Conservation (phyloP, 805 yeast species). For the Yarrowia sp. region DNA sequence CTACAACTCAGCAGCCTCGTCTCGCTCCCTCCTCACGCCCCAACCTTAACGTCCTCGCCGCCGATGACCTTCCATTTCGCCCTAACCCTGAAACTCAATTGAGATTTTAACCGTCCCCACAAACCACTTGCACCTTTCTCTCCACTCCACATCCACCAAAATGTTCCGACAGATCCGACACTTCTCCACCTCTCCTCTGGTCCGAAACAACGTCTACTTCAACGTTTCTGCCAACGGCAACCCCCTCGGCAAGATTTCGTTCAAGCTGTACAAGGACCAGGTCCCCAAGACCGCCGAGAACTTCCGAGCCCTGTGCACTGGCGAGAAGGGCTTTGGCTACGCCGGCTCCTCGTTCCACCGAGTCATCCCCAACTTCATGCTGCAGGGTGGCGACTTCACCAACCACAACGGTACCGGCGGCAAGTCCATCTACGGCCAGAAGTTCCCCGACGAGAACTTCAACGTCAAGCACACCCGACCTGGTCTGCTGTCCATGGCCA, state of each 20-base stretch:
- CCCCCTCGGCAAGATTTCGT: constrained; percentile 78
- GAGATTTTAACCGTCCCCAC: neutral
- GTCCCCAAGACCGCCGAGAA: constrained; percentile 96
- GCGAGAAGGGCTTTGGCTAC: constrained; percentile 94
- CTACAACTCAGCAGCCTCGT: no score
- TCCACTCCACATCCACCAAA: neutral
- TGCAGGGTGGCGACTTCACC: constrained; percentile 94
- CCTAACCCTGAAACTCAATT: constrained; percentile 16
- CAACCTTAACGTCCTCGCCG: no score
- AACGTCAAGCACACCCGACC: constrained; percentile 75
- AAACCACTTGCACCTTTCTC: neutral
- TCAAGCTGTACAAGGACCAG: constrained; percentile 80
- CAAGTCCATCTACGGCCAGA: constrained; percentile 76
- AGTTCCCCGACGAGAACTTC: constrained; percentile 81
- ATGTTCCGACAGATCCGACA: constrained; percentile 38
- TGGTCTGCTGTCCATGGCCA: constrained; percentile 93
- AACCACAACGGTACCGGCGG: constrained; percentile 93
- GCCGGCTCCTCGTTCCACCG: constrained; percentile 91
- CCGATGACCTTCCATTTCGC: neutral
- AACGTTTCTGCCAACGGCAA: constrained; percentile 79
- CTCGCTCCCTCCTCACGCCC: no score
- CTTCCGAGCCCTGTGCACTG: constrained; percentile 93
- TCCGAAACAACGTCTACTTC: constrained; percentile 64
- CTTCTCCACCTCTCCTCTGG: constrained; percentile 31
- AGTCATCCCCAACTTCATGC: constrained; percentile 95